Percentiles rank a stretch among this genome's conserved stretches.
These are phyloP conservation scores for Lichtheimia corymbifera DNA, from an alignment of 371 early-diverging fungal species.

Conservation along the genomic window DNA sequence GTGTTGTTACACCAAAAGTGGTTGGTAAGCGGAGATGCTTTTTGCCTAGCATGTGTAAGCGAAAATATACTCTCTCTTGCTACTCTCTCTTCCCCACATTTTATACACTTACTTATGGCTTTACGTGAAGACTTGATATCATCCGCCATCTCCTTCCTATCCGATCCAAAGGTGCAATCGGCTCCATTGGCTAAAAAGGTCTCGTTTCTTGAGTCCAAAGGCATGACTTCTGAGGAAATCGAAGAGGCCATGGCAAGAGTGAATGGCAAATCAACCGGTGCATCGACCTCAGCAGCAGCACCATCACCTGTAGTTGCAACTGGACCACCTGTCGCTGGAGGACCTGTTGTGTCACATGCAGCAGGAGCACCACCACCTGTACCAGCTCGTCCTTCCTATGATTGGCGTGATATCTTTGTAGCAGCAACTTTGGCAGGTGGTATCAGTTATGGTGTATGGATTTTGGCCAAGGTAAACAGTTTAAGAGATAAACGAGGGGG, in stretches of 20 bases:
- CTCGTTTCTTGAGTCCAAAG: conserved; percentile 95
- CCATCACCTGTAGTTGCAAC: conserved; percentile 12
- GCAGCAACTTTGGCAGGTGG: conserved; percentile 88
- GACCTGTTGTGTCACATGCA: conserved; percentile 19
- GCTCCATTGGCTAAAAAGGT: conserved; percentile 88
- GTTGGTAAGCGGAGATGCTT: too few species aligned
- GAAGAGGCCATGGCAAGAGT: conserved; percentile 83
- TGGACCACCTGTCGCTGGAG: conserved; percentile 15
- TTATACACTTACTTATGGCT: conserved; percentile 17
- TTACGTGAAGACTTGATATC: conserved; percentile 79
- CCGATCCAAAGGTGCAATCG: conserved; percentile 89
- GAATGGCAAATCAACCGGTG: conserved; percentile 37
- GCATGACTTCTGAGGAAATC: conserved; percentile 90
- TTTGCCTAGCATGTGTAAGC: too few species aligned
- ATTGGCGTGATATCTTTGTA: conserved; percentile 94
- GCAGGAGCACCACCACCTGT: conserved; percentile 46
- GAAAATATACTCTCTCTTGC: neutral
- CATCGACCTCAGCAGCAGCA: conserved; percentile 29
- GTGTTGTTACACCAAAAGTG: too few species aligned
- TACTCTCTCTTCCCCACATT: neutral
- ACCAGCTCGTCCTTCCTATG: conserved; percentile 72
- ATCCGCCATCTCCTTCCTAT: conserved; percentile 89
- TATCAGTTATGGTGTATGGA: conserved; percentile 83
- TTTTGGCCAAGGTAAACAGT: conserved; percentile 69
- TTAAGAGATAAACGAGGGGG: neutral